Base-by-base conservation (phyloP, 352 stramenopile species). In the Phytophthora sansomeana region DNA sequence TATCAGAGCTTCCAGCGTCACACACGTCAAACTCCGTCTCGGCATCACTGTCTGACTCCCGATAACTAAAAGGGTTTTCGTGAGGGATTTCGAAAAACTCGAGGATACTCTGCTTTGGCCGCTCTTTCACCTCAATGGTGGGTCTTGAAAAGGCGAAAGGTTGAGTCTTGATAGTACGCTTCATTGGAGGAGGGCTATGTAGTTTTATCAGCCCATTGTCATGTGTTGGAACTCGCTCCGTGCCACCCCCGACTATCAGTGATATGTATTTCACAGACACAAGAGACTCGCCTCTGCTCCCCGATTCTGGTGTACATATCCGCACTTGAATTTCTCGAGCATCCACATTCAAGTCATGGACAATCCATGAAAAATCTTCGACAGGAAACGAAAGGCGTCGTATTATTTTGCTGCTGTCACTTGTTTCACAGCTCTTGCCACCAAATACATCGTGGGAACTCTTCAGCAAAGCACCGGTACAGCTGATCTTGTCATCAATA, bases 31-130 rank as follows among this genome's bases (percentile, higher is more conserved):
- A 32, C 64, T 59, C 60, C 29, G 19, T 70, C 13, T 82, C 58
- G 7, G 49, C 47, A 8, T 77, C 70, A 6, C 68, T 59, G 8
- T 89, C 79, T 0, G 78, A 80, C 47, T 93, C 83, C 6, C 83
- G 74, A 55, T 77, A 93, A 33, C 67, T 80, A 53, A 86, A 93
- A n/a, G 85, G 85, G 65, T 93, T 92, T 49, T 90, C 71, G 32
- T 92, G 75, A 21, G 67, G 59, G 61, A 93, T 93, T 7, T 77
- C 63, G 24, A 93, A 93, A 58, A 86, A 82, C 13, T 93, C 83
- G 21, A 93, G 57, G 24, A 93, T 93, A 17, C 51, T 90, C 56
- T 88, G 88, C 48, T 87, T 90, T 39, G 73, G 44, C 33, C 56
- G 57, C 38, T 72, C 51, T n/a, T 55, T 63, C 29, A 43, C 50